These are phyloP conservation scores for Kwoniella sp. DNA, from an alignment of 768 basidiomycete genomes.

Conservation along the genomic window DNA sequence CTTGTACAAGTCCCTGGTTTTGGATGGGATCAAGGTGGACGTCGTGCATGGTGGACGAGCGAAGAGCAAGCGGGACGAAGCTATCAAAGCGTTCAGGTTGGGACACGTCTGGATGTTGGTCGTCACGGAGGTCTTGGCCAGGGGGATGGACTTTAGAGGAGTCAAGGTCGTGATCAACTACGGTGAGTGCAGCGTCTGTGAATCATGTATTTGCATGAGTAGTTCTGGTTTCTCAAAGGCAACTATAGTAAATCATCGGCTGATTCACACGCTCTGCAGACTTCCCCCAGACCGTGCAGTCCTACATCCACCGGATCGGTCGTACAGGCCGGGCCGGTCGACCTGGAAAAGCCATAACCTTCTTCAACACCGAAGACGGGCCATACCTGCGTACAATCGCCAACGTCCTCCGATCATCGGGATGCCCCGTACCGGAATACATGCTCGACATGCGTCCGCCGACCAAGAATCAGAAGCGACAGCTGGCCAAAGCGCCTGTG, in stretches of 20 bases:
- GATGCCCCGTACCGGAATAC: conserved; percentile 89
- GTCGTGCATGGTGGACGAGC: conserved; percentile 89
- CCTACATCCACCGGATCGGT: conserved; percentile 94
- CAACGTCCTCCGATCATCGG: conserved; percentile 91
- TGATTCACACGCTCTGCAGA: conserved; percentile 62
- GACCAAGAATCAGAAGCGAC: conserved; percentile 78
- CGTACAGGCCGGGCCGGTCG: conserved; percentile 93
- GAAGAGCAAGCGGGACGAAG: conserved; percentile 82
- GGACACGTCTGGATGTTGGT: conserved; percentile 95
- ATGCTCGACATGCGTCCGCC: conserved; percentile 93
- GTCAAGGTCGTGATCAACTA: conserved; percentile 86
- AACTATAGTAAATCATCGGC: conserved; percentile 2
- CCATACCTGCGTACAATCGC: conserved; percentile 94
- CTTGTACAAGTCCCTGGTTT: conserved; percentile 80
- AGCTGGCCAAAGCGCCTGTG: conserved; percentile 74
- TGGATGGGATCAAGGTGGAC: conserved; percentile 78
- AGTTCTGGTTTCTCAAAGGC: too few species aligned
- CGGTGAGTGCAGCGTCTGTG: conserved; percentile 33
- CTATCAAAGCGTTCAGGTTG: conserved; percentile 77
- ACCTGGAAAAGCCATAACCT: conserved; percentile 90
- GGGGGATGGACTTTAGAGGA: conserved; percentile 98
- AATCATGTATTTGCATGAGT: background rate
- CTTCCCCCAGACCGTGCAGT: conserved; percentile 92
- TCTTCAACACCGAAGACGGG: conserved; percentile 91
- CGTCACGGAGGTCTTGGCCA: conserved; percentile 94